Evolutionary conservation across 2,329 filamentous ascomycete species (phyloP).

Genomic region (Beauveria rudraprayagi): DNA sequence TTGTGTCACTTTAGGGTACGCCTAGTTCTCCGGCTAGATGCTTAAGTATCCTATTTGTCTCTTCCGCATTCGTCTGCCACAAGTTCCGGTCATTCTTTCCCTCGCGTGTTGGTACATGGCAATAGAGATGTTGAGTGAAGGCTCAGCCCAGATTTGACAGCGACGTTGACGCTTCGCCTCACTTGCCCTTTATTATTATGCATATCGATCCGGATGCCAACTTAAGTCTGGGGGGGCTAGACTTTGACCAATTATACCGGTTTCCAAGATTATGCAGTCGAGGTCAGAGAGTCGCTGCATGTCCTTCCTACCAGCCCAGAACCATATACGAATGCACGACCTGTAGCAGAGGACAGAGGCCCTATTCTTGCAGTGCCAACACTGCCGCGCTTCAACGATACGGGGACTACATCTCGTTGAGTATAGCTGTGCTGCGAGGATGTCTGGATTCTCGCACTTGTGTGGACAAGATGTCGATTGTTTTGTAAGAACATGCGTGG

Average conservation of each 20-base stretch:
- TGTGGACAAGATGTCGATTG: not conserved
- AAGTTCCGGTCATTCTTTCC: not conserved
- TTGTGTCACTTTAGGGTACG: not conserved
- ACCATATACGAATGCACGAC: not conserved
- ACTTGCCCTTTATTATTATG: not conserved
- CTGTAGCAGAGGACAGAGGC: not conserved
- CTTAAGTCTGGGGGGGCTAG: not conserved
- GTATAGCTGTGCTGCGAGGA: constrained; percentile 1
- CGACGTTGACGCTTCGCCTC: not conserved
- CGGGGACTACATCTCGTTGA: not conserved
- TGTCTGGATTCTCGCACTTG: not conserved
- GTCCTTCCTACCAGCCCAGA: not conserved
- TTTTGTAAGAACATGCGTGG: not conserved
- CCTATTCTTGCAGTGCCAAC: not conserved
- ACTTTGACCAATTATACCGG: not conserved
- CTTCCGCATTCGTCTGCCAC: not conserved
- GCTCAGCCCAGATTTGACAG: not conserved
- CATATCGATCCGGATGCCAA: not conserved
- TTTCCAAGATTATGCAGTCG: not conserved
- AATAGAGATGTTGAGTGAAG: not conserved
- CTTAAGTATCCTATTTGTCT: not conserved
- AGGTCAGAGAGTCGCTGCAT: not conserved
- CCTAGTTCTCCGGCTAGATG: not conserved
- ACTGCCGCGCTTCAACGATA: not conserved
- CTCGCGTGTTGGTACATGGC: not conserved